Evolutionary conservation across 2,329 filamentous ascomycete genomes (phyloP), one percentile per base, ranked within the genome.

Genomic region (Emmonsia crescens): DNA sequence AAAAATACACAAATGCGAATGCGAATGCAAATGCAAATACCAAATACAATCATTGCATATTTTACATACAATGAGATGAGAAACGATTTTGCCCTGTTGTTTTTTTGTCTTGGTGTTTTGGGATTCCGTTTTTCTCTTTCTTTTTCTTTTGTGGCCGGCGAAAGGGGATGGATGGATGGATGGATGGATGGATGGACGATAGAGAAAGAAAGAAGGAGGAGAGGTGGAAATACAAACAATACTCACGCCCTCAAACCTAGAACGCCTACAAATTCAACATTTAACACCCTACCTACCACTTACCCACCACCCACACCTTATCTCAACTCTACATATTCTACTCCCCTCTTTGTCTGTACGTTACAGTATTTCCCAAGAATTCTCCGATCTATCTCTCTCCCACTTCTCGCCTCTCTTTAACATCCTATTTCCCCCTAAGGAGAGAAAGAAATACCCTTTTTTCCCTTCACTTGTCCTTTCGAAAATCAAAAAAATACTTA

Each of bases 31-130:
- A 5, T 36, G 33, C 33, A 36, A 36, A 5, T 1, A 36, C 5
- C 33, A 8, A 36, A 8, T 1, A 8, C 9, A 36, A 36, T 1
- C 9, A 10, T 36, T 36, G 33, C 33, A 36, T 36, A 36, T n/a
- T n/a, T n/a, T 36, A 36, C 33, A 36, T 36, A 8, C 5, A 36
- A 36, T 36, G 33, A 36, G 33, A 10, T 10, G 33, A 36, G 27
- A 21, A 29, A 27, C 10, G 31, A 19, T 29, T 36, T 36, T 8
- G 5, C 21, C 40, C 44, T 29, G 42, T 55, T 33, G 42, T 58
- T 33, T 59, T 40, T 61, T 42, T 57, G 52, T 40, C 48, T 62
- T 52, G 33, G 33, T 52, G 33, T 56, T 44, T 65, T 56, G 60
- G n/a, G 46, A 19, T 57, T 61, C 38, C 38, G 5, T 59, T 57